Conservation (phyloP, 2,329 filamentous ascomycete genomes). For the Aspergillus udagawae region DNA sequence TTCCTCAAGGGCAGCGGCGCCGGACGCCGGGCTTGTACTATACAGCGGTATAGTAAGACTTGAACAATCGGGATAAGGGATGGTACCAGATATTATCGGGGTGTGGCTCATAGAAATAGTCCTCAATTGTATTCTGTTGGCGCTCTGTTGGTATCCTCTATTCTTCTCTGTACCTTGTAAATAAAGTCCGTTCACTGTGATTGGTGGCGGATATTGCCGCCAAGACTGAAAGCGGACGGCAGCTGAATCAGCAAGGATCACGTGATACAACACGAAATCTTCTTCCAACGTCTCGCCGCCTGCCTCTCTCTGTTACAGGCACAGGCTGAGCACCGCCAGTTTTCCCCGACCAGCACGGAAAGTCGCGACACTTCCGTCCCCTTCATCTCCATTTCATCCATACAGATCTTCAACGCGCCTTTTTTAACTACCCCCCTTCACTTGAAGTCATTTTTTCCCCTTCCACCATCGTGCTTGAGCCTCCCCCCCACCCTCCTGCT, state of each 20-base stretch:
- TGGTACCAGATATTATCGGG: background rate
- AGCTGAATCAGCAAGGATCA: constrained; percentile 24
- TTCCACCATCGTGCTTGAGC: constrained; percentile 15
- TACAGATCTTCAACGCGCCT: constrained; percentile 29
- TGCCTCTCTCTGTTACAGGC: constrained; percentile 30
- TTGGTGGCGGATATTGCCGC: background rate
- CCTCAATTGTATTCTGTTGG: background rate
- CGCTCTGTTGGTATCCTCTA: background rate
- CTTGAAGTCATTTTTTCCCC: constrained; percentile 16
- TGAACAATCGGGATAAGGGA: background rate
- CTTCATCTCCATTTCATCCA: constrained; percentile 38
- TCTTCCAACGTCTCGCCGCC: constrained; percentile 29
- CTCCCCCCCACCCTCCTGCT: constrained; percentile 12
- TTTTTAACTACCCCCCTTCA: constrained; percentile 24
- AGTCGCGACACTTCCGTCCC: constrained; percentile 37
- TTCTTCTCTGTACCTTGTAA: no score
- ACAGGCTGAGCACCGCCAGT: constrained; percentile 35
- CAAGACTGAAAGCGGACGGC: constrained; percentile 4
- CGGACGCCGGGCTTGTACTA: background rate
- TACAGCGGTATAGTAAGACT: background rate
- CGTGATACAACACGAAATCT: constrained; percentile 29
- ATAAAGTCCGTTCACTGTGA: background rate
- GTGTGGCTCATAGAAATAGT: no score
- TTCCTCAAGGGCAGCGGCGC: background rate
- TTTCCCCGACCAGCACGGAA: constrained; percentile 32